Percentiles rank a stretch among this genome's conserved stretches.
Evolutionary conservation across 148 eudicot species (phyloP).

Genomic region (Rhododendron molle): DNA sequence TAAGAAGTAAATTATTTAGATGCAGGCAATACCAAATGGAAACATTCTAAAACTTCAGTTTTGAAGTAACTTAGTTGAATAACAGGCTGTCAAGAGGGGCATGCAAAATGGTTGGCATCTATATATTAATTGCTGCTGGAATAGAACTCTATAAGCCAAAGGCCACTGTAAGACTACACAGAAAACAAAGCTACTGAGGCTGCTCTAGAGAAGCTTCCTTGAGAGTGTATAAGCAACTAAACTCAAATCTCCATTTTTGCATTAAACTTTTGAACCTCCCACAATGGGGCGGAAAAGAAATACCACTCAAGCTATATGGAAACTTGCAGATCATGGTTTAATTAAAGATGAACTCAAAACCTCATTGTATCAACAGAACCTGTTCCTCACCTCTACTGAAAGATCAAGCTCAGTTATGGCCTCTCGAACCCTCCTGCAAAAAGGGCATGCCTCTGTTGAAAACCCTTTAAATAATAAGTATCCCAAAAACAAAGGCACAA

Average conservation of each 20-base stretch:
- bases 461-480: constrained; percentile 20
- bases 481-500: constrained; percentile 1
- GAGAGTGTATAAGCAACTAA: background rate
- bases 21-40: background rate
- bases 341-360: background rate
- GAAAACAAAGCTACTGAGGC: background rate
- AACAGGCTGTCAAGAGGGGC: constrained; percentile 8
- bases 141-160: background rate
- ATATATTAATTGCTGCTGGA: background rate
- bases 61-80: background rate
- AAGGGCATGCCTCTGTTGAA: constrained; percentile 67
- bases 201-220: background rate
- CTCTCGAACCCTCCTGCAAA: constrained; percentile 65
- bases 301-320: background rate
- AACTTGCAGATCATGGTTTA: background rate
- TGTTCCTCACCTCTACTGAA: constrained; percentile 39
- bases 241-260: background rate
- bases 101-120: background rate
- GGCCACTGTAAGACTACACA: background rate
- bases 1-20: background rate
- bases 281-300: background rate
- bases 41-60: background rate
- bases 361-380: background rate
- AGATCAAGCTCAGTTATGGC: constrained; percentile 61
- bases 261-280: background rate